Evolutionary conservation across 148 eudicot genomes (phyloP).

Genomic region (Fagopyrum homotropicum): DNA sequence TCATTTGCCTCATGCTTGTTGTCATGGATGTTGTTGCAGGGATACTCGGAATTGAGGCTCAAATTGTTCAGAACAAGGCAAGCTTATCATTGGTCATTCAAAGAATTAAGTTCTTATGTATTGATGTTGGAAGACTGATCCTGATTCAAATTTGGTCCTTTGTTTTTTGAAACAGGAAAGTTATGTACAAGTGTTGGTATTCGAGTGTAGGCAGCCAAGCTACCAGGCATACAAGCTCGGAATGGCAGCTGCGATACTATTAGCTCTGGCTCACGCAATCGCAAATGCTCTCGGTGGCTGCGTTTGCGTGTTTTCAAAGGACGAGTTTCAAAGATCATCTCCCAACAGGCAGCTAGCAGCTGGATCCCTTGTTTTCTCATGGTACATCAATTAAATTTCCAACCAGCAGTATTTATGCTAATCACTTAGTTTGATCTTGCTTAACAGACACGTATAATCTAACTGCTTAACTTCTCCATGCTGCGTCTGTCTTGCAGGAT

Average conservation of each 20-base stretch:
- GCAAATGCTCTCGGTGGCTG: constrained; percentile 75
- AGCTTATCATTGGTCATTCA: not conserved
- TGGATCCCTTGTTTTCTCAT: constrained; percentile 57
- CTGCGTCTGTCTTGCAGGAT: constrained; percentile 28
- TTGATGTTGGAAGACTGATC: not conserved
- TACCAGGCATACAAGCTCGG: constrained; percentile 73
- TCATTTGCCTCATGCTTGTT: constrained; percentile 60
- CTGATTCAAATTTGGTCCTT: not conserved
- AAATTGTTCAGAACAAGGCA: constrained; percentile 73
- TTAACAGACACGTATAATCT: no score
- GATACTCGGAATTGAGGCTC: constrained; percentile 73
- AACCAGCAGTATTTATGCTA: no score
- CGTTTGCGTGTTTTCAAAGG: constrained; percentile 48
- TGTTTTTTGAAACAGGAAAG: constrained; percentile 29
- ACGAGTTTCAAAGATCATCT: constrained; percentile 49
- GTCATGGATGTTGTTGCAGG: constrained; percentile 69
- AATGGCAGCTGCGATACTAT: constrained; percentile 50
- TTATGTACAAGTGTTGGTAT: constrained; percentile 42
- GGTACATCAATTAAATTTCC: constrained; percentile 28
- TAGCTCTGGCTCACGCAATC: constrained; percentile 58
- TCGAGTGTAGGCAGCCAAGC: constrained; percentile 80
- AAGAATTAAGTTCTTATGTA: no score
- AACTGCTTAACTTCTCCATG: not conserved
- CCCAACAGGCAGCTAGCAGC: constrained; percentile 65
- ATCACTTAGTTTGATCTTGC: not conserved